A percentile compares a stretch with the other conserved stretches of the same genome.
phyloP scores from a whole-genome alignment of 2,329 filamentous ascomycete genomes.

The Teratosphaeria gauchensis region DNA sequence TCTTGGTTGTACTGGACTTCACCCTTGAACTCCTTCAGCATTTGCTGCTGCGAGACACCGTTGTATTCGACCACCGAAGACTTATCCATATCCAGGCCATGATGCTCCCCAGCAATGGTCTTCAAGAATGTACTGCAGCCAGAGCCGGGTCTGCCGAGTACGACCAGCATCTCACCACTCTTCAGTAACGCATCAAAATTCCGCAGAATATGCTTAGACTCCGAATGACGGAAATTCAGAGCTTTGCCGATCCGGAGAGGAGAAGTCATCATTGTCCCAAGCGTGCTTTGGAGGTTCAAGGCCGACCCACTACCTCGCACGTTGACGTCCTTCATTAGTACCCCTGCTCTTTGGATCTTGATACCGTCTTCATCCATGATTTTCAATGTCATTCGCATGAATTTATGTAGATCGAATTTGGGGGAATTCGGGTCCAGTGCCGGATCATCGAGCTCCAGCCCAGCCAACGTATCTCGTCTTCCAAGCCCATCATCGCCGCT shows the following conservation, averaged over 20 bases:
- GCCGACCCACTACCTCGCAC: conserved; percentile 59
- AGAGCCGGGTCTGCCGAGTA: conserved; percentile 41
- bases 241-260: conserved; percentile 50
- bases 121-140: conserved; percentile 58
- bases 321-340: conserved; percentile 55
- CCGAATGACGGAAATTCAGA: conserved; percentile 38
- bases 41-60: conserved; percentile 37
- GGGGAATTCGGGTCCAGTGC: conserved; percentile 43
- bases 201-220: conserved; percentile 46
- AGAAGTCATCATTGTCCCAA: conserved; percentile 48
- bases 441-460: conserved; percentile 36
- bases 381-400: conserved; percentile 40
- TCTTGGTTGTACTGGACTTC: conserved; percentile 36
- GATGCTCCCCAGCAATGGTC: conserved; percentile 49
- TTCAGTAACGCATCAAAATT: conserved; percentile 45
- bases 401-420: conserved; percentile 47
- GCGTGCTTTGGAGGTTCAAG: conserved; percentile 59
- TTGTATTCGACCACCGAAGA: conserved; percentile 52
- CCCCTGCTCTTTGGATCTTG: conserved; percentile 44
- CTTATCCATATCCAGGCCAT: conserved; percentile 46
- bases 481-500: conserved; percentile 11
- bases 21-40: conserved; percentile 39
- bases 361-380: conserved; percentile 48
- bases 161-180: conserved; percentile 40
- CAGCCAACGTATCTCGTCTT: conserved; percentile 22